phyloP scores from a whole-genome alignment of 371 early-diverging fungal genomes.

The Mucor racemosus region DNA sequence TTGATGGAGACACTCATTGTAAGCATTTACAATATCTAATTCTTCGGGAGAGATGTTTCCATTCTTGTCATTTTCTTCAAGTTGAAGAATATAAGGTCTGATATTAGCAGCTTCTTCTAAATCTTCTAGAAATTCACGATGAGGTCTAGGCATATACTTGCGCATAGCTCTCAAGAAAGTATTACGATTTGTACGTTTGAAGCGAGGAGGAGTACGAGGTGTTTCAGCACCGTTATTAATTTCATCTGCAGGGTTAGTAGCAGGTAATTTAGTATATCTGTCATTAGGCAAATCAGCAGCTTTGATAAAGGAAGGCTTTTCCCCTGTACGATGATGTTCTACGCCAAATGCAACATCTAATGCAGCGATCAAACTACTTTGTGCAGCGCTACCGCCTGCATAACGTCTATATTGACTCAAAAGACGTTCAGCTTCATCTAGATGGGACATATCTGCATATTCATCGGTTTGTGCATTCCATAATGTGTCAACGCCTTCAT shows the following conservation, averaged over 20 bases:
- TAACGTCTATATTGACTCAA: slow-evolving; percentile 71
- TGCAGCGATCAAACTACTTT: slow-evolving; percentile 91
- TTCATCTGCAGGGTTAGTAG: slow-evolving; percentile 44
- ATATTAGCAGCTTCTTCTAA: slow-evolving; percentile 69
- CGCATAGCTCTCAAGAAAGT: slow-evolving; percentile 88
- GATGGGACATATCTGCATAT: slow-evolving; percentile 59
- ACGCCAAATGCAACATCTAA: slow-evolving; percentile 92
- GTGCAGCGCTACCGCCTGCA: slow-evolving; percentile 96
- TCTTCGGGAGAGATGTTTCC: slow-evolving; percentile 25
- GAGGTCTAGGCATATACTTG: slow-evolving; percentile 88
- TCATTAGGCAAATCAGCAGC: slow-evolving; percentile 28
- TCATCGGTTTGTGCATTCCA: slow-evolving; percentile 56
- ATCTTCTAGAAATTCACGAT: slow-evolving; percentile 86
- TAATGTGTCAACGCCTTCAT: slow-evolving; percentile 80
- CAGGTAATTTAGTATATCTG: slow-evolving; percentile 42
- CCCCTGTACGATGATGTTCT: slow-evolving; percentile 84
- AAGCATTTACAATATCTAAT: slow-evolving; percentile 52
- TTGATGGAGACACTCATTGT: slow-evolving; percentile 79
- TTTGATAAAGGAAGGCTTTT: slow-evolving; percentile 37
- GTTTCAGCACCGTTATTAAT: slow-evolving; percentile 29
- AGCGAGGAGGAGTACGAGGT: slow-evolving; percentile 42
- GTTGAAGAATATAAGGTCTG: slow-evolving; percentile 57
- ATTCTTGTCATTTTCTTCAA: slow-evolving; percentile 30
- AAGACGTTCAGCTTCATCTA: slow-evolving; percentile 61
- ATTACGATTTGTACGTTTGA: slow-evolving; percentile 57